Percentiles rank a stretch among this genome's conserved stretches.
Conservation (phyloP, 805 yeast genomes). For the Starmerella vitae region DNA sequence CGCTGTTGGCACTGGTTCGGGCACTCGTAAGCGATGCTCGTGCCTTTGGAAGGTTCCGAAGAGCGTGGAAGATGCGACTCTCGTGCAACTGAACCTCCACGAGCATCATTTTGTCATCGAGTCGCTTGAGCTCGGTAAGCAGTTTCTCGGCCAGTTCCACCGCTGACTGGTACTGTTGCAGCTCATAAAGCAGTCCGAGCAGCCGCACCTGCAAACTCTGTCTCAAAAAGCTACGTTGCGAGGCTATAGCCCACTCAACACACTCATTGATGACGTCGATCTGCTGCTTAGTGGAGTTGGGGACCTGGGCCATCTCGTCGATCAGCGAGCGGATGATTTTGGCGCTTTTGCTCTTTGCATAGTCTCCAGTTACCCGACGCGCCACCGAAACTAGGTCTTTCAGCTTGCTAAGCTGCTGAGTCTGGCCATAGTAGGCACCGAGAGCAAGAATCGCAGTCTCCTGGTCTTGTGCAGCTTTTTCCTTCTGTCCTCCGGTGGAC, state of each 20-base stretch:
- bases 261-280: constrained; percentile 61
- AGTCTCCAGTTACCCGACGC: constrained; percentile 53
- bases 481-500: constrained; percentile 25
- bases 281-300: constrained; percentile 52
- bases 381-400: constrained; percentile 51
- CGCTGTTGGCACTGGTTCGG: constrained; percentile 92
- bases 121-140: constrained; percentile 72
- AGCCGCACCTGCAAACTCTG: constrained; percentile 78
- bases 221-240: constrained; percentile 75
- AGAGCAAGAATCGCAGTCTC: constrained; percentile 63
- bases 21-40: constrained; percentile 89
- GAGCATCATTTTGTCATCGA: constrained; percentile 88
- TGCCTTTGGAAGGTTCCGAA: constrained; percentile 81
- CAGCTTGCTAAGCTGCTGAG: constrained; percentile 38
- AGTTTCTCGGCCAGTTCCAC: constrained; percentile 57
- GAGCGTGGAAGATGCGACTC: constrained; percentile 76
- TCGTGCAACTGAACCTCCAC: constrained; percentile 93
- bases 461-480: constrained; percentile 37
- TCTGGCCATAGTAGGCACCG: constrained; percentile 52
- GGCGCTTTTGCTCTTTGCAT: constrained; percentile 91
- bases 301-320: constrained; percentile 53
- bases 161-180: constrained; percentile 53
- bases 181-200: constrained; percentile 58
- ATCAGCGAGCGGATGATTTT: constrained; percentile 72
- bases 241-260: constrained; percentile 74